phyloP scores from a whole-genome alignment of 208 protist genomes.

The Leishmania martiniquensis region DNA sequence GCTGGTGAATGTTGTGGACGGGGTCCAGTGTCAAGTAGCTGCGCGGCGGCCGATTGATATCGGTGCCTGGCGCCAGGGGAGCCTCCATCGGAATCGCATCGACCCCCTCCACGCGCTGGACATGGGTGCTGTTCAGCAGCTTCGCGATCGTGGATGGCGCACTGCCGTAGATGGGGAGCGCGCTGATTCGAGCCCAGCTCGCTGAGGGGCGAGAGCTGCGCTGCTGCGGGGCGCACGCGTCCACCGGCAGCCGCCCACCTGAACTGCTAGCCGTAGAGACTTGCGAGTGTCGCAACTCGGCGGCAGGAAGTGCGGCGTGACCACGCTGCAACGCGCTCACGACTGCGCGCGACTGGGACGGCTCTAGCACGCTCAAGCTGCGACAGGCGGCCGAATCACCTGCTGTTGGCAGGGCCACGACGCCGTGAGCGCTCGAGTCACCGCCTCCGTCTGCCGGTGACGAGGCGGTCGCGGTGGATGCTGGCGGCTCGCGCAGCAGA shows the following conservation, averaged over 20 bases:
- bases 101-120: conserved; percentile 66
- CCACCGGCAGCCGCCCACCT: neutral
- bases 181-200: conserved; percentile 24
- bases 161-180: conserved; percentile 19
- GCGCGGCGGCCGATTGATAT: conserved; percentile 69
- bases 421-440: neutral
- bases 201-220: neutral
- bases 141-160: conserved; percentile 14
- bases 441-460: neutral
- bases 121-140: conserved; percentile 50
- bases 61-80: conserved; percentile 59
- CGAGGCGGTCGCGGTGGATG: neutral
- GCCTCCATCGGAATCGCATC: conserved; percentile 57
- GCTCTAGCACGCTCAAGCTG: conserved; percentile 4
- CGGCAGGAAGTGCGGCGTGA: neutral
- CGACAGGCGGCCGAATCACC: conserved; percentile 1
- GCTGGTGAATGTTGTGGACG: conserved; percentile 73
- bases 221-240: neutral
- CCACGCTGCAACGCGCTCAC: neutral
- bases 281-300: neutral
- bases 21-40: conserved; percentile 79
- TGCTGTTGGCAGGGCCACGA: neutral
- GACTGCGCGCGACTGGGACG: neutral
- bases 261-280: neutral
- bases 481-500: conserved; percentile 44